A percentile compares a stretch with the other conserved stretches of the same genome.
phyloP scores from a whole-genome alignment of 495 filamentous ascomycete species.

The Annulohypoxylon maeteangense region DNA sequence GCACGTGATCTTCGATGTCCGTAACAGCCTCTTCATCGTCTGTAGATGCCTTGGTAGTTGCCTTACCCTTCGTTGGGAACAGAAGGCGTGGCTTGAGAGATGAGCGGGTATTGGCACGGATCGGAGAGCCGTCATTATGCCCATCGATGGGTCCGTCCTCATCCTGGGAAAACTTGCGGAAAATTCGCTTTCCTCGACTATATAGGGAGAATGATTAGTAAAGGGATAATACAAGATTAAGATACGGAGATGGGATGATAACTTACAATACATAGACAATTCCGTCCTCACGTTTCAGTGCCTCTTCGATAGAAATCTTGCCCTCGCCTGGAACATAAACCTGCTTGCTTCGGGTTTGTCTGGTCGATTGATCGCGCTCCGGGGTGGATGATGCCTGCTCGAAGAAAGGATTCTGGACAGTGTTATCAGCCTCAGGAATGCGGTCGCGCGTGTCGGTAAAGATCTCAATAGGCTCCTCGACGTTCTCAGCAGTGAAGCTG shows the following conservation, averaged over 20 bases:
- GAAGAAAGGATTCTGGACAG: constrained; percentile 80
- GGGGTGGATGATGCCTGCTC: constrained; percentile 47
- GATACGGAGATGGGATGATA: constrained; percentile 5
- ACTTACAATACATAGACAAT: constrained; percentile 91
- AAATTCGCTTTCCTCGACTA: constrained; percentile 92
- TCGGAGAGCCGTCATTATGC: neutral
- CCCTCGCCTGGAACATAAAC: constrained; percentile 63
- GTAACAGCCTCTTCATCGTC: constrained; percentile 65
- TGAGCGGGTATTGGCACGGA: constrained; percentile 73
- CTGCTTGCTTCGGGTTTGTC: constrained; percentile 58
- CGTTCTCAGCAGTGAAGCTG: constrained; percentile 69
- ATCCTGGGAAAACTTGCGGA: constrained; percentile 68
- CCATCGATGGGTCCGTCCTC: constrained; percentile 16
- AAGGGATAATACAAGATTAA: neutral
- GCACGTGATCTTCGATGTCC: constrained; percentile 63
- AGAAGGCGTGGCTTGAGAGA: constrained; percentile 86
- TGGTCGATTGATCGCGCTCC: constrained; percentile 44
- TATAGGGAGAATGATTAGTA: constrained; percentile 40
- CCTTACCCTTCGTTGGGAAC: constrained; percentile 72
- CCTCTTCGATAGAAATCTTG: constrained; percentile 68
- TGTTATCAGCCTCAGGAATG: constrained; percentile 74
- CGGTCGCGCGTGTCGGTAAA: constrained; percentile 91
- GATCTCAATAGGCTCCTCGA: constrained; percentile 74
- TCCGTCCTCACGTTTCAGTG: constrained; percentile 75
- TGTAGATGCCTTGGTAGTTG: constrained; percentile 61